A percentile compares a stretch with the other conserved stretches of the same genome.
phyloP scores from a whole-genome alignment of 257 asterid genomes.

The Ehretia macrophylla region DNA sequence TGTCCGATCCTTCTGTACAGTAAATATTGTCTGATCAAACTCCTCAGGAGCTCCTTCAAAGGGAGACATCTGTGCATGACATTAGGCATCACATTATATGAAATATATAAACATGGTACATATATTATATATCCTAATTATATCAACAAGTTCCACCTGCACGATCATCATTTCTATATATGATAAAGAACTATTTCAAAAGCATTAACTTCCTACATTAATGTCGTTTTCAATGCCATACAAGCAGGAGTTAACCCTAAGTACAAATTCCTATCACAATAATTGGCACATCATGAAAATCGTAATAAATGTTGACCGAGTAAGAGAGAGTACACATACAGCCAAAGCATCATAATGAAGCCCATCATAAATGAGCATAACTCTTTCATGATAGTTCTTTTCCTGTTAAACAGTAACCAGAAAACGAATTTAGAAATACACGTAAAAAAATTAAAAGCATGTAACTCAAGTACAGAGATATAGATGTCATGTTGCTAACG shows the following conservation, averaged over 20 bases:
- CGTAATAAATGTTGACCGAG: constrained; percentile 13
- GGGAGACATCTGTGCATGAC: constrained; percentile 68
- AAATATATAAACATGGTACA: constrained; percentile 5
- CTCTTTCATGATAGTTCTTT: constrained; percentile 72
- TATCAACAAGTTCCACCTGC: no score
- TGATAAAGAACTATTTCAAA: no score
- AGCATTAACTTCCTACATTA: neutral
- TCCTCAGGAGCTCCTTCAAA: constrained; percentile 87
- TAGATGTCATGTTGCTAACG: constrained; percentile 7
- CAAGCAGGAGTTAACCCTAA: neutral
- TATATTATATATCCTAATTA: neutral
- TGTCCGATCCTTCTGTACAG: constrained; percentile 49
- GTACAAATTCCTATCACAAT: neutral
- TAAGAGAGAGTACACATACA: constrained; percentile 38
- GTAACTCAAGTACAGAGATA: constrained; percentile 4
- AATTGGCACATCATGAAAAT: neutral
- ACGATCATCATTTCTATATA: no score
- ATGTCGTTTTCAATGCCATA: neutral
- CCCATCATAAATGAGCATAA: constrained; percentile 91
- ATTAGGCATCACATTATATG: neutral
- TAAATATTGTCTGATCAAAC: constrained; percentile 89
- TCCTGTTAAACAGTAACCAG: constrained; percentile 41
- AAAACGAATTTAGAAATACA: constrained; percentile 13
- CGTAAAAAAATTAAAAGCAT: neutral
- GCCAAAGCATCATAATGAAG: constrained; percentile 97